A percentile compares a stretch with the other conserved stretches of the same genome.
phyloP scores from a whole-genome alignment of 148 eudicot species.

The Pharnaceum exiguum region DNA sequence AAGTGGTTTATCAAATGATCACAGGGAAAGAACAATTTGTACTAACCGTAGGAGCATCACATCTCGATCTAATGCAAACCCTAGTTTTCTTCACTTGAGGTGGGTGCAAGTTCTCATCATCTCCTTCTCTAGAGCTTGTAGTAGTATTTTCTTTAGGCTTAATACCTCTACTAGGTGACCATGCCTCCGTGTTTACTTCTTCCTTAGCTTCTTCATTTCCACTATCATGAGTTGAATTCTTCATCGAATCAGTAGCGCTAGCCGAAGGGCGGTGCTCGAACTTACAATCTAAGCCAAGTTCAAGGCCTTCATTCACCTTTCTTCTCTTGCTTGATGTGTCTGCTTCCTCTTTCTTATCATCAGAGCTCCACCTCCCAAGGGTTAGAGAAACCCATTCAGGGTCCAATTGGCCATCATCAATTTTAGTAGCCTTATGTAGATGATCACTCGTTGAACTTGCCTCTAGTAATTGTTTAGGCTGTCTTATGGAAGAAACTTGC shows the following conservation, averaged over 20 bases:
- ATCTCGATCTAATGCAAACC: conserved; percentile 51
- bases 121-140: conserved; percentile 14
- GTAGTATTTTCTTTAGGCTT: conserved; percentile 13
- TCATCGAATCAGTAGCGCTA: conserved; percentile 5
- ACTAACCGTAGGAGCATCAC: conserved; percentile 49
- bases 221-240: conserved; percentile 3
- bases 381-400: conserved; percentile 31
- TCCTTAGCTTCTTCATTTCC: conserved; percentile 11
- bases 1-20: too few species aligned
- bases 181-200: conserved; percentile 13
- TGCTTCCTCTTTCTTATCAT: conserved; percentile 6
- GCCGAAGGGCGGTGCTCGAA: conserved; percentile 11
- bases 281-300: conserved; percentile 26
- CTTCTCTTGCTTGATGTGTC: conserved; percentile 14
- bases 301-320: conserved; percentile 18
- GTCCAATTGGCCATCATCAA: conserved; percentile 18
- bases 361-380: conserved; percentile 32
- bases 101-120: conserved; percentile 29
- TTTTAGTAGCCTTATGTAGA: not conserved
- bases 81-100: conserved; percentile 51
- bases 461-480: not conserved
- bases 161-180: conserved; percentile 10
- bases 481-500: conserved; percentile 14
- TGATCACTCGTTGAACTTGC: conserved; percentile 3
- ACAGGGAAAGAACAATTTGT: not conserved